Base-by-base conservation (phyloP, 139 green algal species). In the Volvox reticuliferus region DNA sequence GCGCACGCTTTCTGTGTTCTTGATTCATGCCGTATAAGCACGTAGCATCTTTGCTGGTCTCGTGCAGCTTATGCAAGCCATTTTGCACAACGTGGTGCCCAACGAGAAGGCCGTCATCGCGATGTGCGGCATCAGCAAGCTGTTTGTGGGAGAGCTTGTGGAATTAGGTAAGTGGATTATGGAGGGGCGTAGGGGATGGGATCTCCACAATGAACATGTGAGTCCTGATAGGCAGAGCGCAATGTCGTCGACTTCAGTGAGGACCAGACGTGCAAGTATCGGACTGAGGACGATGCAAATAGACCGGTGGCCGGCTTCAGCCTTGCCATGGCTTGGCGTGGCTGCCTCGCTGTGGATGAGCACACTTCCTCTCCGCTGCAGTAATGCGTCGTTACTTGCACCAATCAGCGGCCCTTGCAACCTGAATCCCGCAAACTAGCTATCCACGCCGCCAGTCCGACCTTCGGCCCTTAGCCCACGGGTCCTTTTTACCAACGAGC, bases 131-230 rank as follows among this genome's bases (percentile, higher is more conserved):
- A 94, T 98, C 35, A 93, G 93, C 62, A 98, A 98, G 92, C 87
- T 96, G 32, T 98, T 97, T 93, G 94, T 98, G 37, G 97, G 96
- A 0, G 96, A 98, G 67, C 82, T 98, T 5, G 85, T 97, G 19
- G 97, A 97, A 73, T 87, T 88, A 61, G 95, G 95, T 97, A 88
- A 44, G 93, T 22, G 62, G 78, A 9, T 3, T 19, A 18, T n/a
- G 55, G 6, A 80, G 35, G 21, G 32, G 20, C 20, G n/a, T 16
- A 85, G 37, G 21, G 79, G 12, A 35, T 82, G 44, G 5, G 44
- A 55, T 55, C 44, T 9, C 44, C 44, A 55, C 44, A 55, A 55
- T 55, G 44, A 55, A 9, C 44, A 55, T 55, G 44, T 9, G 9
- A 55, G 44, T 55, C 44, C 9, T 14, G 5, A 55, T 55, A 55